phyloP scores from a whole-genome alignment of 225 moss, liverwort and hornwort species.

The Pseudoscleropodium purum region DNA sequence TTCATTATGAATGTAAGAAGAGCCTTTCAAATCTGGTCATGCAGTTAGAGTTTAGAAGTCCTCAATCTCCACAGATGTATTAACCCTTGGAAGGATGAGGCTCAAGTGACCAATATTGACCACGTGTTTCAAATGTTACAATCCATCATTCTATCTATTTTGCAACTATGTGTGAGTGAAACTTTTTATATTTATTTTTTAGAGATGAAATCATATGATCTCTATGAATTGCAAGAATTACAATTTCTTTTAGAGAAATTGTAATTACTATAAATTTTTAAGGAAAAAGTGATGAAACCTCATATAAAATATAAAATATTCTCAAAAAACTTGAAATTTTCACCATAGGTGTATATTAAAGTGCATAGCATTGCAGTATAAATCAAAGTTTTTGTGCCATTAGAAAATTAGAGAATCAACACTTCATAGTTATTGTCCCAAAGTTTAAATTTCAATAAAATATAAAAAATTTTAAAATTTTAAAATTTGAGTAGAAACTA shows the following conservation, averaged over 20 bases:
- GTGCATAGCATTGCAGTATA: not conserved
- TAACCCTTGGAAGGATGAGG: fast-evolving
- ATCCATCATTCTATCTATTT: not conserved
- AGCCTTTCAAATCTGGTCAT: not conserved
- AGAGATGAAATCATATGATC: not conserved
- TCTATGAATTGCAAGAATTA: not conserved
- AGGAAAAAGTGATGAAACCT: not conserved
- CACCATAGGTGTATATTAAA: fast-evolving
- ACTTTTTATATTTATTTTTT: too few relatives aligned
- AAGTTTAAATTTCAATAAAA: not conserved
- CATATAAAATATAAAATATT: not conserved
- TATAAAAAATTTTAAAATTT: not conserved
- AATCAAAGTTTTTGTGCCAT: not conserved
- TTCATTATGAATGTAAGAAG: not conserved
- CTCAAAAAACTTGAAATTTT: not conserved
- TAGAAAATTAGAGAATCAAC: not conserved
- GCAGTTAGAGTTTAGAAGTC: not conserved
- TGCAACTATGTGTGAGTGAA: not conserved
- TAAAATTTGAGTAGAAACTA: not conserved
- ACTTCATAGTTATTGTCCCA: not conserved
- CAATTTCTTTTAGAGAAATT: not conserved
- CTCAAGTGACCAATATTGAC: not conserved
- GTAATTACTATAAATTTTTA: not conserved
- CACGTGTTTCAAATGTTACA: not conserved
- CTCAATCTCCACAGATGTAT: not conserved